Base-by-base conservation (phyloP, 2,329 filamentous ascomycete species). In the Scleromitrula shiraiana region DNA sequence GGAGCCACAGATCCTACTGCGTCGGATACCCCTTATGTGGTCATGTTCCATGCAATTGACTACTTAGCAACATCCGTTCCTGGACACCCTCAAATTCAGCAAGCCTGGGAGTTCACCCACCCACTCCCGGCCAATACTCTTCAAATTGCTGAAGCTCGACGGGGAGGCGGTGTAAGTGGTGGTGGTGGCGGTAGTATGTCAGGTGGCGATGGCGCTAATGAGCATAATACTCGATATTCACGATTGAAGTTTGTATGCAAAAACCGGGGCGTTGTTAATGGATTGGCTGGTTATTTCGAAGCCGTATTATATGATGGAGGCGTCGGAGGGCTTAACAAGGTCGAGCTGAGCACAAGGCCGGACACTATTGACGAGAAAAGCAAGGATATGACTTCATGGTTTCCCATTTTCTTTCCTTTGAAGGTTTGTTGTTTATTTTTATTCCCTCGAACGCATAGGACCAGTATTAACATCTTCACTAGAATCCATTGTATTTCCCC, bases 351-450 rank as follows among this genome's bases (percentile, higher is more conserved):
- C 61, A 98, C 86, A 4, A 85, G 95, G 60, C 94, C 93, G 0
- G 85, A 95, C 55, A 87, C 84, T 24, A 97, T 98, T 68, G 88
- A 93, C 48, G 71, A 72, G 49, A 97, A 97, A 77, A 95, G 89
- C 73, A 85, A 85, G 63, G 90, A 94, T 60, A 98, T 98, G 94
- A 95, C 96, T 55, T 95, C 88, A 47, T 98, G 93, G 93, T 98
- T 98, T 65, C 93, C 93, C 1, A 97, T 98, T 24, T 96, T 91
- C 70, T 98, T 98, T 64, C 93, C 94, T 0, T 70, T 98, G 12
- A 95, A 93, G 80, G 89, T 90, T 72, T 62, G 77, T 64, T 42
- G 19, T 17, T n/a, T n/a, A n/a, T n/a, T n/a, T 3, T 7, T 7
- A 1, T 1, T 5, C 10, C 12, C n/a, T 8, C 10, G 26, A 3